Evolutionary conservation across 805 yeast species (phyloP), one percentile per base, ranked within the genome.

Genomic region (Monosporozyma yasuniensis): DNA sequence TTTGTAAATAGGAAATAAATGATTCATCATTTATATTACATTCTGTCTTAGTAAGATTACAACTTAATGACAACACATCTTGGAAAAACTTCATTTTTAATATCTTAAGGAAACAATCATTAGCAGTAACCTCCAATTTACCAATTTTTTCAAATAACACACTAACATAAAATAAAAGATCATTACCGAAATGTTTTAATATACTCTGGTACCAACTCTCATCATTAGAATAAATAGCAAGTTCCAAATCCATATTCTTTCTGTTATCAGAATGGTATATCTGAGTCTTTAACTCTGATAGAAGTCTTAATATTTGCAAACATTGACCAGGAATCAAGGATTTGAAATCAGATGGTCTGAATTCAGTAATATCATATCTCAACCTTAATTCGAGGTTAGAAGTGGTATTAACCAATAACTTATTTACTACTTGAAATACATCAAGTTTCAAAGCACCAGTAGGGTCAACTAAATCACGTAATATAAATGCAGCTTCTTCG

Each of bases 311-410:
- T 14, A 82, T 74, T 1, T 84, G 72, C 42, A 86, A 56, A 1
- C 75, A 65, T 53, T 84, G 88, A 56, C 80, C 76, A 0, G 87
- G 48, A n/a, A 54, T 49, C 9, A 23, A 41, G 3, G 21, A 14
- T 22, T 25, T 38, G 3, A 27, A 25, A 3, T 37, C 19, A 1
- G n/a, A 10, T 3, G 37, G 41, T 12, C 21, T 30, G 10, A 27
- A 21, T 21, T 57, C 47, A 1, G 54, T 27, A 2, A 60, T 48
- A 0, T 87, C 87, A 51, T 50, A 38, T 45, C 95, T 70, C 28
- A 82, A 61, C 0, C 84, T 68, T 11, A 86, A 78, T 57, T 87
- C 96, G 7, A 78, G 65, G 2, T 86, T 77, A 49, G 79, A 78
- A 19, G 85, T 75, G 0, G 86, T 79, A 55, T 77, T 77, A 1